These are phyloP conservation scores for Clarireedia hainanense DNA, from an alignment of 2,329 filamentous ascomycete genomes.

Conservation along the genomic window DNA sequence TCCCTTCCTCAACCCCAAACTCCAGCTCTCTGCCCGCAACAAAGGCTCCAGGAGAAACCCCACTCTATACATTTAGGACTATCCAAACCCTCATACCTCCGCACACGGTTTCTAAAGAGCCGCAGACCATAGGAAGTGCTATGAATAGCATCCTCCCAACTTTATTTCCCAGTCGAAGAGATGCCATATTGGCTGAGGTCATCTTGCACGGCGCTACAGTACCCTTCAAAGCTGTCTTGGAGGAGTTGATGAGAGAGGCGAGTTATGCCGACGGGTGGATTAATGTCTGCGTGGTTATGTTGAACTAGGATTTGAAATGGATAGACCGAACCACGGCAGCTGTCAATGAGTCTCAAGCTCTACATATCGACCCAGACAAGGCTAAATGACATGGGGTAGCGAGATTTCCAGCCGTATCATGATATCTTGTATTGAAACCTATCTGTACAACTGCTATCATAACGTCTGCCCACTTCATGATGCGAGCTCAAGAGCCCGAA, in stretches of 20 bases:
- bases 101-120: conserved; percentile 36
- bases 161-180: conserved; percentile 80
- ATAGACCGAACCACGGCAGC: too few species aligned
- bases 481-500: too few species aligned
- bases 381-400: too few species aligned
- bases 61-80: conserved; percentile 54
- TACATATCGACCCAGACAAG: too few species aligned
- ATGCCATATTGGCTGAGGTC: conserved; percentile 74
- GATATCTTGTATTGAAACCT: too few species aligned
- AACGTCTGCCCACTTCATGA: too few species aligned
- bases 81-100: conserved; percentile 68
- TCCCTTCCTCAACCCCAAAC: conserved; percentile 54
- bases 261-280: conserved; percentile 92
- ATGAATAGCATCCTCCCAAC: conserved; percentile 68
- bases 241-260: conserved; percentile 74
- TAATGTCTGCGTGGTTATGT: conserved; percentile 69
- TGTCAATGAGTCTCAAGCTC: too few species aligned
- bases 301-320: conserved; percentile 10
- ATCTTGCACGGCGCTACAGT: conserved; percentile 79
- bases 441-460: too few species aligned
- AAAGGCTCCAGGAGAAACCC: conserved; percentile 16
- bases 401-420: too few species aligned
- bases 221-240: conserved; percentile 71
- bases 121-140: conserved; percentile 67
- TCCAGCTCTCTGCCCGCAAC: conserved; percentile 30